Percentiles rank a stretch among this genome's conserved stretches.
phyloP scores from a whole-genome alignment of 2,329 filamentous ascomycete species.

The Clarireedia hainanense region DNA sequence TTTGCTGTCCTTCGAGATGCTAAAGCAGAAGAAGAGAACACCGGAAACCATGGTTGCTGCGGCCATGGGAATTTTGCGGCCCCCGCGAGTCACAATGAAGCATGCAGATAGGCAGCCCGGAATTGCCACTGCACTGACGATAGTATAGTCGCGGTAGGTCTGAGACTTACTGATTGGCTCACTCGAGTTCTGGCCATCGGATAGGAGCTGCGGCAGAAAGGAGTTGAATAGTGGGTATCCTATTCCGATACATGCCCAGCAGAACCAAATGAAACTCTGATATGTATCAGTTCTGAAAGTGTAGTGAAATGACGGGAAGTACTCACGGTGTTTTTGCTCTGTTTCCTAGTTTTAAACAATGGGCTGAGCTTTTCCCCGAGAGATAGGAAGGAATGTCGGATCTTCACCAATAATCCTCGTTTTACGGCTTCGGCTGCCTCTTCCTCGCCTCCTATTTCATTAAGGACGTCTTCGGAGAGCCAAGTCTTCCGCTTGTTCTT shows the following conservation, averaged over 20 bases:
- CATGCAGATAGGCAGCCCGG: conserved; percentile 70
- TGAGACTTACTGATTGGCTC: conserved; percentile 33
- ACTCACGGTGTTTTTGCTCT: conserved; percentile 40
- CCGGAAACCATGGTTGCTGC: conserved; percentile 59
- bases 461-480: conserved; percentile 64
- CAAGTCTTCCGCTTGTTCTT: conserved; percentile 64
- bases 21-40: conserved; percentile 63
- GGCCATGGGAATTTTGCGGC: conserved; percentile 66
- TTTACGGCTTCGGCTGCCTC: conserved; percentile 5
- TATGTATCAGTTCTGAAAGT: not conserved
- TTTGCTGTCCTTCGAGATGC: conserved; percentile 45
- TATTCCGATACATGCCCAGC: conserved; percentile 78
- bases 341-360: conserved; percentile 49
- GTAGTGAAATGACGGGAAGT: not conserved
- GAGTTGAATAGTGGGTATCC: conserved; percentile 84
- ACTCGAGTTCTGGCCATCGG: conserved; percentile 39
- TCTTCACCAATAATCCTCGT: conserved; percentile 16
- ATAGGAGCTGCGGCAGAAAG: conserved; percentile 81
- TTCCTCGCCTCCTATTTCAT: conserved; percentile 42
- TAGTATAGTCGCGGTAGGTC: conserved; percentile 74
- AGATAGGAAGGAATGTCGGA: conserved; percentile 43
- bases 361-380: conserved; percentile 59
- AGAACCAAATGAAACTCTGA: conserved; percentile 57
- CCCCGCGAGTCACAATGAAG: conserved; percentile 62
- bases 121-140: conserved; percentile 68